Base-by-base conservation (phyloP, 2,329 filamentous ascomycete species). In the Hypoxylon sp. region DNA sequence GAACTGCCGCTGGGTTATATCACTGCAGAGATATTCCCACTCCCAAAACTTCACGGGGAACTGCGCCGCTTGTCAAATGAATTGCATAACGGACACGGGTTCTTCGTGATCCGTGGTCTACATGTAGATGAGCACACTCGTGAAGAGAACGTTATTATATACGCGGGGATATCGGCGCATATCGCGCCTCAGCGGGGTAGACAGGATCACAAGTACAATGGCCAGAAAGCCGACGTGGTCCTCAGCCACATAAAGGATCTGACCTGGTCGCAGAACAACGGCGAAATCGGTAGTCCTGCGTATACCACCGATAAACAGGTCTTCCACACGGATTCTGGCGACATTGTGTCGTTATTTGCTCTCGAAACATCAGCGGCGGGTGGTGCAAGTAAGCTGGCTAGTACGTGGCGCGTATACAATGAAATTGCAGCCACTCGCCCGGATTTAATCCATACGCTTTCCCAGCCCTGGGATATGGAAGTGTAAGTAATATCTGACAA, bases 231-330 rank as follows among this genome's bases (percentile, higher is more conserved):
- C 1, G 86, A 88, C 52, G 84, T 88, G 0, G 83, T 88, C 5
- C 78, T 89, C 1, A 81, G 83, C 1, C 89, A 92, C 68, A 88
- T 92, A 78, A 91, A 88, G 74, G 89, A 92, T 70, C 79, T 92
- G 8, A 82, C 56, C 69, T 29, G 65, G 69, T 29, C 61, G 71
- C 9, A 64, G 63, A 2, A 78, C 11, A 76, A 75, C 14, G 78
- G 76, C 26, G 78, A 79, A 3, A 89, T 90, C 51, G 87, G 87
- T 1, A 83, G 84, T 1, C 87, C 87, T 0, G 86, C 87, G 0
- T 89, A 89, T 74, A 89, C 87, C 0, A 81, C 85, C 0, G 87
- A 90, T 60, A 89, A 88, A 74, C 88, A 88, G 74, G 84, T 86
- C 9, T 90, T 90, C 72, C 89, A 91, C 74, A 91, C 87, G 0